phyloP scores from a whole-genome alignment of 129 eudicot genomes.

The Dittrichia graveolens region DNA sequence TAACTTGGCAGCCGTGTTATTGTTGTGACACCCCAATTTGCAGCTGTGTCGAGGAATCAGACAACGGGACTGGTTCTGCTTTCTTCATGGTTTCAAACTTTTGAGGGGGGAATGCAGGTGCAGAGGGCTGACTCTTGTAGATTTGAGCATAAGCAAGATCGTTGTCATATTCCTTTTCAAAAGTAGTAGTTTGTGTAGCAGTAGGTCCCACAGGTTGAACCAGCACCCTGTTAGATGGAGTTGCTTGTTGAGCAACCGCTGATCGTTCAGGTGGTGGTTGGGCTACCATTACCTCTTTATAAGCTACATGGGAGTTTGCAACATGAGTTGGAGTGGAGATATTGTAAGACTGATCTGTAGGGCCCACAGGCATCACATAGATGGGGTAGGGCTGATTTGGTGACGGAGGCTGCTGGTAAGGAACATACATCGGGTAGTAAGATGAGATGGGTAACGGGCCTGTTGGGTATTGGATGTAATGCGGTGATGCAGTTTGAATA shows the following conservation, averaged over 20 bases:
- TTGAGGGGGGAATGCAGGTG: conserved; percentile 50
- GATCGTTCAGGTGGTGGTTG: conserved; percentile 45
- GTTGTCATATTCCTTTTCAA: conserved; percentile 55
- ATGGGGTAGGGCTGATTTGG: conserved; percentile 66
- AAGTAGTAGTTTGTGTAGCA: conserved; percentile 31
- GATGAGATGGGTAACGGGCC: conserved; percentile 56
- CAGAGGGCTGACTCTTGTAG: conserved; percentile 83
- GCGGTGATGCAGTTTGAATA: conserved; percentile 53
- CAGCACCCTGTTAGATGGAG: conserved; percentile 36
- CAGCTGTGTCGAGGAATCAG: conserved; percentile 47
- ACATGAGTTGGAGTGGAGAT: conserved; percentile 42
- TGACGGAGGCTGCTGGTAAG: conserved; percentile 43
- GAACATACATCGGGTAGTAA: conserved; percentile 61
- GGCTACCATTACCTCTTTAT: conserved; percentile 46
- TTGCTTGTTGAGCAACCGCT: conserved; percentile 30
- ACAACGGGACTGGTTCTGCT: conserved; percentile 37
- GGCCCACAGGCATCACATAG: conserved; percentile 62
- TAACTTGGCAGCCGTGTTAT: conserved; percentile 23
- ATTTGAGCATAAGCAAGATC: conserved; percentile 82
- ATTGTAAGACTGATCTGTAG: conserved; percentile 52
- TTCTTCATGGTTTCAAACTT: conserved; percentile 49
- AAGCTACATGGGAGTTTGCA: conserved; percentile 30
- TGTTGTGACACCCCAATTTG: conserved; percentile 36
- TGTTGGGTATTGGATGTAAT: conserved; percentile 63
- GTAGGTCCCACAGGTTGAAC: conserved; percentile 44